phyloP scores from a whole-genome alignment of 148 eudicot genomes.

The Salicornia ramosissima region DNA sequence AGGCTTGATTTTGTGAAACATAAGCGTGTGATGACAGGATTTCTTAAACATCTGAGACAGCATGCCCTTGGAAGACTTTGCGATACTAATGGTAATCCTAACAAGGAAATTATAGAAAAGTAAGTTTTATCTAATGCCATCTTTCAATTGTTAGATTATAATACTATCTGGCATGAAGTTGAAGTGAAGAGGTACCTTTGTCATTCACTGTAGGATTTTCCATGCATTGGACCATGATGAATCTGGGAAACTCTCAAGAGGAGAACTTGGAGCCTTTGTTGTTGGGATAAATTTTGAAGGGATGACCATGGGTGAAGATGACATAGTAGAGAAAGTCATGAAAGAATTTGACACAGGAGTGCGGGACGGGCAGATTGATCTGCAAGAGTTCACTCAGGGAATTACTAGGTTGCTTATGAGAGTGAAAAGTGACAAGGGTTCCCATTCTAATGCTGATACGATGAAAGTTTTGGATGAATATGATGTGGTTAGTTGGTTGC shows the following conservation, averaged over 20 bases:
- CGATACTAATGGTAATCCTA: slow-evolving; percentile 43
- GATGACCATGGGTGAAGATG: slow-evolving; percentile 37
- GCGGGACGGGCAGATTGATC: slow-evolving; percentile 34
- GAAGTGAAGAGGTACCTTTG: too few relatives aligned
- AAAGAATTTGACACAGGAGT: slow-evolving; percentile 57
- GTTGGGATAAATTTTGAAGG: slow-evolving; percentile 62
- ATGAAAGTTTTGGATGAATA: slow-evolving; percentile 34
- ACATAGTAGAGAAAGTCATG: slow-evolving; percentile 51
- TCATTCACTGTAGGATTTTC: slow-evolving; percentile 46
- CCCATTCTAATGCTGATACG: slow-evolving; percentile 25
- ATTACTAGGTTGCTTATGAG: slow-evolving; percentile 48
- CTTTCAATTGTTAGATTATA: too few relatives aligned
- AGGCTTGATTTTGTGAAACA: slow-evolving; percentile 52
- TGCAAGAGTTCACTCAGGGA: slow-evolving; percentile 50
- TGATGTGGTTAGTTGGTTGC: slow-evolving; percentile 40
- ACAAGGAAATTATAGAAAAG: slow-evolving; percentile 40
- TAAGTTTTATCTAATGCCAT: too few relatives aligned
- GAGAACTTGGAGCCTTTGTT: slow-evolving; percentile 62
- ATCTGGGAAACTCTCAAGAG: slow-evolving; percentile 38
- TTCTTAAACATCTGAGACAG: slow-evolving; percentile 51
- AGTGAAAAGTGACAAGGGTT: slow-evolving; percentile 27
- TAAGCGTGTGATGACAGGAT: slow-evolving; percentile 61
- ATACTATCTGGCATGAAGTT: too few relatives aligned
- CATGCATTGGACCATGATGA: slow-evolving; percentile 40
- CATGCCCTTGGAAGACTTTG: slow-evolving; percentile 55